Base-by-base conservation (phyloP, 1,139 yeast genomes). In the Sugiyamaella paludigena region DNA sequence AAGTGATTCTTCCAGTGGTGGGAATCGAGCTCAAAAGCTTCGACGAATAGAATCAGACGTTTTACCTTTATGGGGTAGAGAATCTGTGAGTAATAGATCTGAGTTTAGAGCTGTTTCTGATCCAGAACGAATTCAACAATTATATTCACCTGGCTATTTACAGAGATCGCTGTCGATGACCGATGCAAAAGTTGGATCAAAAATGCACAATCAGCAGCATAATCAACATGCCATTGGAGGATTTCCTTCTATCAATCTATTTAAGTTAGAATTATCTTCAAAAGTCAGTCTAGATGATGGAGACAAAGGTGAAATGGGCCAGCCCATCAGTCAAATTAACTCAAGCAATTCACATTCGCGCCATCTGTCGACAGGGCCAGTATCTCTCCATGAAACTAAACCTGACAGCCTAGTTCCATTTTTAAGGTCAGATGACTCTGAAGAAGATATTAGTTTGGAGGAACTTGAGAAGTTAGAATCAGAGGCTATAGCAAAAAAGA, bases 131-230 rank as follows among this genome's bases (percentile, higher is more conserved):
- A 35, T 47, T 11, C 49, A 51, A 39, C 53, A 51, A 19, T 35
- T 56, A 33, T 54, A 52, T 40, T 56, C 59, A 10, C 59, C 59
- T n/a, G 58, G 53, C 12, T 54, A 49, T 30, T 39, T 56, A 38
- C 52, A 44, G 24, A 27, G 58, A 31, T 46, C 56, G 8, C 47
- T 54, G 15, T 43, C 50, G 2, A 34, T 29, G 11, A 26, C 43
- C 13, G 37, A 24, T 11, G 10, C 16, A 6, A 35, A n/a, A n/a
- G 37, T 11, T 35, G 37, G 11, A 35, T 35, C 19, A n/a, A n/a
- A 12, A 27, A 35, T 4, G 7, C n/a, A 12, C 2, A 15, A 35
- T 2, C 24, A 4, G 24, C 16, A 35, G n/a, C 38, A 35, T 2
- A 35, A 11, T 26, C 38, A 35, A 15, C 15, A 19, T 19, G 24